A percentile compares a stretch with the other conserved stretches of the same genome.
Conservation (phyloP, 106 monocot species). For the Cymbidium sinense region DNA sequence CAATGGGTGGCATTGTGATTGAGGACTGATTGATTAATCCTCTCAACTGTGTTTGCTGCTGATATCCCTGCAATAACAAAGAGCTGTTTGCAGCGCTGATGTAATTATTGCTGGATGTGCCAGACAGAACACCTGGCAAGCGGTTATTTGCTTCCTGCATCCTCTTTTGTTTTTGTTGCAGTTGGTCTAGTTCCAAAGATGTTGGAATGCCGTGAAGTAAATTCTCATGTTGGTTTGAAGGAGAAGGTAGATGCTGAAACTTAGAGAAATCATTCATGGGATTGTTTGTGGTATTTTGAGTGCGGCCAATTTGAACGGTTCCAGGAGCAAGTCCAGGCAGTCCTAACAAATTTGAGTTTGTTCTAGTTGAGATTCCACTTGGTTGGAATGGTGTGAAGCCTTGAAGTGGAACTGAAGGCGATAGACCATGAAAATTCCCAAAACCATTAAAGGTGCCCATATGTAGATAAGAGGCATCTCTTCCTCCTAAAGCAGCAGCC, state of each 20-base stretch:
- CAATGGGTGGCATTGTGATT: constrained; percentile 10
- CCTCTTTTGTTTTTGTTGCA: constrained; percentile 28
- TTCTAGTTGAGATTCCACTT: constrained; percentile 30
- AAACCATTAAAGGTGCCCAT: constrained; percentile 42
- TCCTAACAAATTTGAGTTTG: constrained; percentile 27
- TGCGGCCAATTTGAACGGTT: constrained; percentile 18
- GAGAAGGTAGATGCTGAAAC: constrained; percentile 23
- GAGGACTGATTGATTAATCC: constrained; percentile 30
- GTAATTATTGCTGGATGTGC: constrained; percentile 20
- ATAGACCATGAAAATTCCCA: constrained; percentile 25
- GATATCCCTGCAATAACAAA: constrained; percentile 24
- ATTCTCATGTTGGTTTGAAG: constrained; percentile 30
- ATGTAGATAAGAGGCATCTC: constrained; percentile 39
- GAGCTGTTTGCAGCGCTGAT: constrained; percentile 20
- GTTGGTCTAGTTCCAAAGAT: constrained; percentile 30
- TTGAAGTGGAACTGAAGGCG: neutral
- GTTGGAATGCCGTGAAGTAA: constrained; percentile 36
- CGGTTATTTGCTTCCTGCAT: constrained; percentile 27
- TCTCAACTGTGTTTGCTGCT: constrained; percentile 20
- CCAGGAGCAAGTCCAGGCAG: constrained; percentile 32
- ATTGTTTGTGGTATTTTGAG: constrained; percentile 24
- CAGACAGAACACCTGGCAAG: constrained; percentile 20
- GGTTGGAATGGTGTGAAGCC: constrained; percentile 39
- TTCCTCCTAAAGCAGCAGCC: constrained; percentile 44
- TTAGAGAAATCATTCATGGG: constrained; percentile 29